phyloP scores from a whole-genome alignment of 768 basidiomycete species.

The Russula griseocarnosa region DNA sequence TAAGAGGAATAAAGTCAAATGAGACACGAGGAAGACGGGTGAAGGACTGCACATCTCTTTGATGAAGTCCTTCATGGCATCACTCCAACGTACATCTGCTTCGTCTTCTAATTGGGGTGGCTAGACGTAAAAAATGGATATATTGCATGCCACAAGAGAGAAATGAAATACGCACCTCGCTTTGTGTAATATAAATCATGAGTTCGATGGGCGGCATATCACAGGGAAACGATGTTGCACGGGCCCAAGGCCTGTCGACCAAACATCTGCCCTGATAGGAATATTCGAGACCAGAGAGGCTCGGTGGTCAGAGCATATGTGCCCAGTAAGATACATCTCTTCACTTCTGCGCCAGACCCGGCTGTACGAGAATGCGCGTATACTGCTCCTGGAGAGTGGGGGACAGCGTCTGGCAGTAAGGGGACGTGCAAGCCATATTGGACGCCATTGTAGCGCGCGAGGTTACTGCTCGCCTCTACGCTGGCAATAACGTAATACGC shows the following conservation, averaged over 20 bases:
- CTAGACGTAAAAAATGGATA: conserved; percentile 38
- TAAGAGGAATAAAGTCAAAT: conserved; percentile 33
- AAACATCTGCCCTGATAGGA: conserved; percentile 95
- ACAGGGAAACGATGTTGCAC: conserved; percentile 88
- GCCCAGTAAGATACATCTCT: conserved; percentile 81
- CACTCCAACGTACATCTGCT: conserved; percentile 60
- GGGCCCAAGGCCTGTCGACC: conserved; percentile 95
- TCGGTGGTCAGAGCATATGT: conserved; percentile 90
- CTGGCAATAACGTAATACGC: conserved; percentile 96
- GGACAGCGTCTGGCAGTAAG: conserved; percentile 42
- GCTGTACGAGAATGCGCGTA: conserved; percentile 64
- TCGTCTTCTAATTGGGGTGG: conserved; percentile 82
- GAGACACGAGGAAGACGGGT: conserved; percentile 15
- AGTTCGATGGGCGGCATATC: conserved; percentile 93
- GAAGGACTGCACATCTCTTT: conserved; percentile 61
- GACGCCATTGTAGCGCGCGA: conserved; percentile 86
- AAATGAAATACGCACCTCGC: conserved; percentile 51
- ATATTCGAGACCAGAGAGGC: conserved; percentile 87
- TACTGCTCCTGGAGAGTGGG: conserved; percentile 48
- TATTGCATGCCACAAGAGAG: conserved; percentile 27
- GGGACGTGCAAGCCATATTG: conserved; percentile 63
- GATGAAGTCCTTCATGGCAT: conserved; percentile 90
- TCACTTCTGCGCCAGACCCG: conserved; percentile 81
- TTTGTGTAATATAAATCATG: conserved; percentile 81
- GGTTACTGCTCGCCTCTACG: conserved; percentile 89